A percentile compares a stretch with the other conserved stretches of the same genome.
Evolutionary conservation across 148 eudicot species (phyloP).

Genomic region (Gaultheria prostrata): DNA sequence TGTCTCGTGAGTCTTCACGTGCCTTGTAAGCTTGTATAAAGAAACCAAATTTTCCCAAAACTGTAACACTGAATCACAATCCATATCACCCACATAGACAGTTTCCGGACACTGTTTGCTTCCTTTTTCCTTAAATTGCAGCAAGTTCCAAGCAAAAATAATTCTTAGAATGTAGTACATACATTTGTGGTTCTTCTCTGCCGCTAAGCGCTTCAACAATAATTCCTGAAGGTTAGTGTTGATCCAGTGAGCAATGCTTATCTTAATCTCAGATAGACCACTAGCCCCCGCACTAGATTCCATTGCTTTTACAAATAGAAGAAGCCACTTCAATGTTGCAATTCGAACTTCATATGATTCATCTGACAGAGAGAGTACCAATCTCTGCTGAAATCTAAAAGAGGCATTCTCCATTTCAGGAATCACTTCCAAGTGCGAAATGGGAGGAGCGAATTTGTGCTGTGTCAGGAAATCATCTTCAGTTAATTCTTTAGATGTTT

Average conservation of each 20-base stretch:
- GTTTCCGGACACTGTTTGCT: slow-evolving; percentile 20
- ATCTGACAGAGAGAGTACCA: slow-evolving; percentile 61
- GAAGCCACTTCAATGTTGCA: slow-evolving; percentile 88
- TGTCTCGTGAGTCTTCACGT: slow-evolving; percentile 62
- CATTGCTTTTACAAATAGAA: slow-evolving; percentile 47
- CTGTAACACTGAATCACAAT: slow-evolving; percentile 42
- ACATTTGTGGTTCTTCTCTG: slow-evolving; percentile 83
- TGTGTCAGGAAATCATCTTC: slow-evolving; percentile 38
- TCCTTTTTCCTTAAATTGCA: slow-evolving; percentile 35
- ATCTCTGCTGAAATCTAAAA: slow-evolving; percentile 41
- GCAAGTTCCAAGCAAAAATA: slow-evolving; percentile 69
- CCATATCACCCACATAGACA: slow-evolving; percentile 55
- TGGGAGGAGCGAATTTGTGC: slow-evolving; percentile 24
- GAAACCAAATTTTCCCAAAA: slow-evolving; percentile 74
- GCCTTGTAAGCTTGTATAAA: slow-evolving; percentile 54
- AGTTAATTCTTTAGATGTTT: slow-evolving; percentile 43
- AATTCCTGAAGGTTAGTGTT: slow-evolving; percentile 58
- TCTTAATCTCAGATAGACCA: slow-evolving; percentile 25
- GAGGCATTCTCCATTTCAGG: slow-evolving; percentile 31
- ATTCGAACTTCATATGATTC: slow-evolving; percentile 86
- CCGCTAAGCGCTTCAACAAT: slow-evolving; percentile 44
- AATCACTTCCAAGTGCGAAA: slow-evolving; percentile 18
- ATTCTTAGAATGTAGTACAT: slow-evolving; percentile 65
- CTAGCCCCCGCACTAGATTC: slow-evolving; percentile 25
- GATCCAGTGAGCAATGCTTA: slow-evolving; percentile 40